A percentile compares a stretch with the other conserved stretches of the same genome.
Conservation (phyloP, 202 grass and related monocot genomes). For the Dendrocalamus latiflorus region DNA sequence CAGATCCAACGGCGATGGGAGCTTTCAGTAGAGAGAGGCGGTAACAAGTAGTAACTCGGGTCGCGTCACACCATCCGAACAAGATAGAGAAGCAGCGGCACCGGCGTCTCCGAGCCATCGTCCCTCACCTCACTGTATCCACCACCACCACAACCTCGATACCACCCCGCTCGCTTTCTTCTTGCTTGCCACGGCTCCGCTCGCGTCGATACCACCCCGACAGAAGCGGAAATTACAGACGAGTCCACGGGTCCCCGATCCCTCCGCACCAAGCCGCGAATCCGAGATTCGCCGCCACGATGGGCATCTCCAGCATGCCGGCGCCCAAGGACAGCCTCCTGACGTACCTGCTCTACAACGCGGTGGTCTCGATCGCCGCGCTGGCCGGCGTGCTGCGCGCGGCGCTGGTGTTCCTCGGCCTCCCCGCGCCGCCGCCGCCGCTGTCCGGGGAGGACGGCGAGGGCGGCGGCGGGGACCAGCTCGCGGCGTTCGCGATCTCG, state of each 20-base stretch:
- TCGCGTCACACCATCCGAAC: not conserved
- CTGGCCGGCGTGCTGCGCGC: constrained; percentile 49
- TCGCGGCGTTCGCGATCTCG: not conserved
- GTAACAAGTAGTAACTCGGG: not conserved
- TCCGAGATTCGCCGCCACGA: constrained; percentile 2
- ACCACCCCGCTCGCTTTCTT: no score
- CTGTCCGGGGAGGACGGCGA: not conserved
- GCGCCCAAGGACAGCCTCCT: constrained; percentile 77
- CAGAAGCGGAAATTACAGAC: constrained; percentile 4
- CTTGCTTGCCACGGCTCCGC: not conserved
- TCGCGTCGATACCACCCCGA: constrained; percentile 4
- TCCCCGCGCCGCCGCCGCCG: constrained; percentile 27
- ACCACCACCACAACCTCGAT: not conserved
- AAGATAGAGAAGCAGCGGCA: not conserved
- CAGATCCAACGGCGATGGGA: not conserved
- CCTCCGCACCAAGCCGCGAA: not conserved
- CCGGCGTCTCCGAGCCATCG: not conserved
- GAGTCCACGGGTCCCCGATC: constrained; percentile 8
- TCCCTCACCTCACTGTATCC: not conserved
- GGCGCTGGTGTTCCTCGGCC: constrained; percentile 52
- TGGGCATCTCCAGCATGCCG: constrained; percentile 81
- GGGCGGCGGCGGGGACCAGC: constrained; percentile 11
- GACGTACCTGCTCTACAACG: constrained; percentile 63
- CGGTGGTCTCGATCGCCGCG: constrained; percentile 55
- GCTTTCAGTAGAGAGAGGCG: not conserved